Evolutionary conservation across 2,329 filamentous ascomycete genomes (phyloP).

Genomic region (Pyrenophora teres): DNA sequence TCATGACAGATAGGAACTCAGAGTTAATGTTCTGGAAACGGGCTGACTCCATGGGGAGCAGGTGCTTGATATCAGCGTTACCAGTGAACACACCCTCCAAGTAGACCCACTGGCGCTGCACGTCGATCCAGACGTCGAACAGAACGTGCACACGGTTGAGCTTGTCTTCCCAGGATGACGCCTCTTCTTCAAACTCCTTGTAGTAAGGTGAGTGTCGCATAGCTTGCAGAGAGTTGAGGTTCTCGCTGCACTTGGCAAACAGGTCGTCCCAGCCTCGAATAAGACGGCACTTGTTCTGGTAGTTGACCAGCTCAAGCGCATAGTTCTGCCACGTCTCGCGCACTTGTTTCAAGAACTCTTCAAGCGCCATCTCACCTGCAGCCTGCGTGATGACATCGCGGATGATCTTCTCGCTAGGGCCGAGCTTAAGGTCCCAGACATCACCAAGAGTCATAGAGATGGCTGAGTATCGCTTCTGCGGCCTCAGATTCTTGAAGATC

Average conservation of each 20-base stretch:
- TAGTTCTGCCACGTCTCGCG: constrained; percentile 98
- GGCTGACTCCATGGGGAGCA: constrained; percentile 93
- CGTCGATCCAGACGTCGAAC: constrained; percentile 99
- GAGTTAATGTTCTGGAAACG: constrained; percentile 99
- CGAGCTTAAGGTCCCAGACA: constrained; percentile 95
- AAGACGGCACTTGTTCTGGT: constrained; percentile 96
- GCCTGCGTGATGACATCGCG: constrained; percentile 93
- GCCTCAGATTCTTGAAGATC: constrained; percentile 94
- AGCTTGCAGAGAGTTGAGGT: constrained; percentile 93
- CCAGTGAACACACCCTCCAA: constrained; percentile 98
- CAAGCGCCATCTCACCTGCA: constrained; percentile 95
- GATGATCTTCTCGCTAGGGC: constrained; percentile 84
- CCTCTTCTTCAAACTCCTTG: constrained; percentile 98
- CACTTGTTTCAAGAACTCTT: constrained; percentile 96
- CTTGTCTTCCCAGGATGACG: constrained; percentile 95
- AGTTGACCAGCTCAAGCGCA: constrained; percentile 89
- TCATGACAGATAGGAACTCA: constrained; percentile 98
- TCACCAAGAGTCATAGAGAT: constrained; percentile 96
- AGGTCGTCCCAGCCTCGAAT: constrained; percentile 98
- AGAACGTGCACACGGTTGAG: constrained; percentile 95
- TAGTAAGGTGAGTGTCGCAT: constrained; percentile 99
- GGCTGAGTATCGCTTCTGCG: constrained; percentile 89
- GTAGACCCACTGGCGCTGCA: constrained; percentile 99
- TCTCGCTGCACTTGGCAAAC: constrained; percentile 97
- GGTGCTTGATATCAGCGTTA: constrained; percentile 97